These are phyloP conservation scores for Stereum hirsutum DNA, from an alignment of 1,284 basidiomycete species.

Conservation along the genomic window DNA sequence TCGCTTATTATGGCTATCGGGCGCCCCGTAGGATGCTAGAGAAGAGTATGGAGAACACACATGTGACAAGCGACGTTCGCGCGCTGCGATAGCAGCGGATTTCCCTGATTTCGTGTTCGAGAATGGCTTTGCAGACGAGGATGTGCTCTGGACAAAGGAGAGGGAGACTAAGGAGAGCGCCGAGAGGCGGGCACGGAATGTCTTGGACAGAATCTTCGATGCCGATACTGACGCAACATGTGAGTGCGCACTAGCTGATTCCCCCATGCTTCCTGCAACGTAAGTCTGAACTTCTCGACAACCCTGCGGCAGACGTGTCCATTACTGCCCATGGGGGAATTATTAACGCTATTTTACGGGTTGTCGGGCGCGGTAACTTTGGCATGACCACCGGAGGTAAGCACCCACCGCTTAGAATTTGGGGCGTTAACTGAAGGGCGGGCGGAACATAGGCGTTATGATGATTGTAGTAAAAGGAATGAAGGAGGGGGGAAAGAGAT, in stretches of 20 bases:
- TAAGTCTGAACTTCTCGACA: background rate
- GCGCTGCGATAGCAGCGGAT: slow-evolving; percentile 38
- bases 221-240: slow-evolving; percentile 35
- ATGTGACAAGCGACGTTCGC: slow-evolving; percentile 58
- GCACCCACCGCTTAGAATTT: slow-evolving; percentile 9
- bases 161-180: slow-evolving; percentile 58
- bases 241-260: too few relatives aligned
- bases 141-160: slow-evolving; percentile 57
- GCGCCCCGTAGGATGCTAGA: too few relatives aligned
- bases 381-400: slow-evolving; percentile 52
- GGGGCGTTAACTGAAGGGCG: background rate
- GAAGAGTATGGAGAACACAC: slow-evolving; percentile 68
- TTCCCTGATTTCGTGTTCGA: slow-evolving; percentile 66
- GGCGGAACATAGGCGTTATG: slow-evolving; percentile 2
- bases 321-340: slow-evolving; percentile 58
- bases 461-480: slow-evolving; percentile 9
- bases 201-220: slow-evolving; percentile 59
- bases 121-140: slow-evolving; percentile 59
- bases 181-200: slow-evolving; percentile 38
- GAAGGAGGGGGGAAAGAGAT: too few relatives aligned
- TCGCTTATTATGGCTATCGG: too few relatives aligned
- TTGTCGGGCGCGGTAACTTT: slow-evolving; percentile 33
- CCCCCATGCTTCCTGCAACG: background rate
- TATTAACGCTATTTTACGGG: slow-evolving; percentile 42
- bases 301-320: slow-evolving; percentile 37